A percentile compares a stretch with the other conserved stretches of the same genome.
phyloP scores from a whole-genome alignment of 768 basidiomycete species.

The Myochromella boudieri region DNA sequence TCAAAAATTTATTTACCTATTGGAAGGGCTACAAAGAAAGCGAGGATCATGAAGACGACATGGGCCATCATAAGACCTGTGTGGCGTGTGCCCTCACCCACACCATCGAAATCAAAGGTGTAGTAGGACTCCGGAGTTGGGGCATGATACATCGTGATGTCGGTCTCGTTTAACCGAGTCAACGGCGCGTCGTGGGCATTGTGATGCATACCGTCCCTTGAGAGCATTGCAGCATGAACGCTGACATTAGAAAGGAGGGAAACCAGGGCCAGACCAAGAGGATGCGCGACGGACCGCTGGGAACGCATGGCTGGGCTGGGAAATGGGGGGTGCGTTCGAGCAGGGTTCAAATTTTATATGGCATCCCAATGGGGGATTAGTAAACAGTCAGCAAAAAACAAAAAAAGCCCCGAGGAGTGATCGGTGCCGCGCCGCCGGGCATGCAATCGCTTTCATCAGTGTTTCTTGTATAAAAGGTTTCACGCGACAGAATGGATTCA shows the following conservation, averaged over 20 bases:
- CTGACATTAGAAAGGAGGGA: conserved; percentile 18
- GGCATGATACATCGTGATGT: conserved; percentile 59
- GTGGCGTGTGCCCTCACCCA: conserved; percentile 44
- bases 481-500: conserved; percentile 11
- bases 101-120: conserved; percentile 70
- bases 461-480: conserved; percentile 4
- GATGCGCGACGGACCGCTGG: conserved; percentile 7
- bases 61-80: conserved; percentile 76
- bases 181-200: conserved; percentile 49
- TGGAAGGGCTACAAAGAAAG: conserved; percentile 84
- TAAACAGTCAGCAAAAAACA: too few species aligned
- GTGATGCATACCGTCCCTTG: conserved; percentile 41
- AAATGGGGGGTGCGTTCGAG: too few species aligned
- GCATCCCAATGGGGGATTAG: conserved; percentile 5
- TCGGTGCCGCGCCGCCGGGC: conserved; percentile 1
- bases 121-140: conserved; percentile 83
- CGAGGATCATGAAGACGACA: conserved; percentile 68
- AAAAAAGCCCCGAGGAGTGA: too few species aligned
- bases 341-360: conserved; percentile 8
- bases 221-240: conserved; percentile 16
- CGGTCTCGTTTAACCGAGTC: conserved; percentile 75
- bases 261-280: conserved; percentile 6
- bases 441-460: conserved; percentile 3
- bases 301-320: conserved; percentile 12
- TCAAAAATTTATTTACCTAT: conserved; percentile 49